A percentile compares a stretch with the other conserved stretches of the same genome.
phyloP scores from a whole-genome alignment of 257 asterid genomes.

The Anisodus tanguticus region DNA sequence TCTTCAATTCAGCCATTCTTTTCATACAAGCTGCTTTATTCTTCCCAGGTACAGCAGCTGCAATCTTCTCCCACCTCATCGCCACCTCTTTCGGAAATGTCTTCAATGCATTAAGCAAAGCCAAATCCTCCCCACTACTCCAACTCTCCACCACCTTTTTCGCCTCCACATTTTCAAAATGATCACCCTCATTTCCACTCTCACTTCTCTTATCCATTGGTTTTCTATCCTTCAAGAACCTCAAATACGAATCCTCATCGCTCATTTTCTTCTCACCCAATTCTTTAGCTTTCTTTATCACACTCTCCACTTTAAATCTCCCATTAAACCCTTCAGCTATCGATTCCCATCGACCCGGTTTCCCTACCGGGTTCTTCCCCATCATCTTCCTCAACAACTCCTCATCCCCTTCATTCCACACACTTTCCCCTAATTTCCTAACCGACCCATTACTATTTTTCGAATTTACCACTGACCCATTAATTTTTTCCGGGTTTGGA shows the following conservation, averaged over 20 bases:
- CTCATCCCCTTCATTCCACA: conserved; percentile 73
- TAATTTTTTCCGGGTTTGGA: conserved; percentile 34
- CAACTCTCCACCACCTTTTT: conserved; percentile 51
- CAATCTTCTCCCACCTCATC: conserved; percentile 98
- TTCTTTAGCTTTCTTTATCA: conserved; percentile 67
- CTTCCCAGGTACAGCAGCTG: conserved; percentile 84
- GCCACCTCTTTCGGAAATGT: conserved; percentile 81
- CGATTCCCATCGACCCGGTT: conserved; percentile 97
- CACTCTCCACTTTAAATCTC: conserved; percentile 65
- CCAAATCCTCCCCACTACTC: conserved; percentile 84
- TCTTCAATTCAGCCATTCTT: conserved; percentile 82
- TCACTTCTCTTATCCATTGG: conserved; percentile 58
- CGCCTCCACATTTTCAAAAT: conserved; percentile 39
- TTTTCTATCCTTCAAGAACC: conserved; percentile 75
- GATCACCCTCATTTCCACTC: conserved; percentile 33
- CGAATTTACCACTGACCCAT: conserved; percentile 6
- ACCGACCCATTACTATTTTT: background rate
- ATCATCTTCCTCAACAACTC: conserved; percentile 71
- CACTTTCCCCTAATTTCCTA: conserved; percentile 32
- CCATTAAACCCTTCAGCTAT: conserved; percentile 80
- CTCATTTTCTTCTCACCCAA: conserved; percentile 64
- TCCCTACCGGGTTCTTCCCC: conserved; percentile 89
- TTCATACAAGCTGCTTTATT: conserved; percentile 71
- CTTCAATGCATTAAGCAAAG: conserved; percentile 88
- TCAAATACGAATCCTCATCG: conserved; percentile 72